Percentiles rank a stretch among this genome's conserved stretches.
Conservation (phyloP, 768 basidiomycete species). For the Naganishia onofrii region DNA sequence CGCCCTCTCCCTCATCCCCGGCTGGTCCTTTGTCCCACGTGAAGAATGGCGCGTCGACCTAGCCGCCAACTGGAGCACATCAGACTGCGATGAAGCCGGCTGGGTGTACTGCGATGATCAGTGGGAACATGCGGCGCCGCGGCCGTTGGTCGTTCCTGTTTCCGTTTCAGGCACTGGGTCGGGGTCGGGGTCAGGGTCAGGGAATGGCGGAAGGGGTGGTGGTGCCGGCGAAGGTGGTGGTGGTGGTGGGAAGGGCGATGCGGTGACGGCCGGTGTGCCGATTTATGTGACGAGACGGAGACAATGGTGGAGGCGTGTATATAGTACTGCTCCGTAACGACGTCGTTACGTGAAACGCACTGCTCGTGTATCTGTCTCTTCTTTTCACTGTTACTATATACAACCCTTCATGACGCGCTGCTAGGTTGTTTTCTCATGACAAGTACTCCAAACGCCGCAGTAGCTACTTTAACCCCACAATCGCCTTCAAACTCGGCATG, state of each 20-base stretch:
- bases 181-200: too few relatives aligned
- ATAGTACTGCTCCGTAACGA: constrained; percentile 23
- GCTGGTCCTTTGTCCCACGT: constrained; percentile 45
- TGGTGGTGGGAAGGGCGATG: constrained; percentile 34
- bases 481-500: constrained; percentile 24
- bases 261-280: constrained; percentile 30
- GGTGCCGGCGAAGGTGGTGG: constrained; percentile 33
- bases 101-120: constrained; percentile 51
- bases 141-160: neutral
- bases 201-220: constrained; percentile 18
- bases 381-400: too few relatives aligned
- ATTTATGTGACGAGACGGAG: constrained; percentile 40
- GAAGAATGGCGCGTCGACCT: constrained; percentile 51
- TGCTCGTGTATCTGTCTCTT: too few relatives aligned
- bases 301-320: constrained; percentile 49
- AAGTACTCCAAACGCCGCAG: too few relatives aligned
- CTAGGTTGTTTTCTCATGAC: too few relatives aligned
- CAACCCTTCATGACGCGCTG: too few relatives aligned
- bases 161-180: too few relatives aligned
- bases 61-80: constrained; percentile 42
- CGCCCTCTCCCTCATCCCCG: constrained; percentile 40
- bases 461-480: constrained; percentile 16
- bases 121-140: constrained; percentile 33
- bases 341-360: neutral
- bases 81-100: constrained; percentile 44